Percentiles rank a stretch among this genome's conserved stretches.
These are phyloP conservation scores for Tagetes patula DNA, from an alignment of 129 eudicot genomes.

Conservation along the genomic window DNA sequence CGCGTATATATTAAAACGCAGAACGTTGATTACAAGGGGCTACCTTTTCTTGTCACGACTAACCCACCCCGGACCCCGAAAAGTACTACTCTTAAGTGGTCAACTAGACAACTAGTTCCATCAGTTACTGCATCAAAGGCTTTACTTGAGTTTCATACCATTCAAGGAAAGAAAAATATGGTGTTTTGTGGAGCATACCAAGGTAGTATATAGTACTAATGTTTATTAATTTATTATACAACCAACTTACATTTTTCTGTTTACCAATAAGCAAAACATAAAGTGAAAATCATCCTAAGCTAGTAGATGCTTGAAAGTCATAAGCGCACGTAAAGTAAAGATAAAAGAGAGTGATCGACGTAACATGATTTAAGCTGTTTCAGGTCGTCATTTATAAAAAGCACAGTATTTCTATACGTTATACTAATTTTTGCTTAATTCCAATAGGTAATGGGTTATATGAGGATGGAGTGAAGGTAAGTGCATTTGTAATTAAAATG, in stretches of 20 bases:
- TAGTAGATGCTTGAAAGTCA: too few species aligned
- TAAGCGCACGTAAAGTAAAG: too few species aligned
- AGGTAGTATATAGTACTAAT: slow-evolving; percentile 32
- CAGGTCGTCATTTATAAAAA: too few species aligned
- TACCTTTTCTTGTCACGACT: slow-evolving; percentile 66
- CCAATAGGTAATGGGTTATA: slow-evolving; percentile 77
- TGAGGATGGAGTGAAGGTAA: slow-evolving; percentile 82
- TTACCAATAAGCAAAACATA: too few species aligned
- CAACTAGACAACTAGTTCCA: slow-evolving; percentile 67
- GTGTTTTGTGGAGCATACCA: slow-evolving; percentile 95
- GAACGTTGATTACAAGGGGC: slow-evolving; percentile 43
- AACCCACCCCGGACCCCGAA: slow-evolving; percentile 65
- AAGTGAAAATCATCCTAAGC: too few species aligned
- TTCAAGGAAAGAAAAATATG: slow-evolving; percentile 81
- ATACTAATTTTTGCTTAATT: neutral
- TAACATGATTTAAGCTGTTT: neutral
- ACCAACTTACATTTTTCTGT: neutral
- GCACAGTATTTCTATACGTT: neutral
- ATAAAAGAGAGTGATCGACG: neutral
- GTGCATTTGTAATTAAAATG: neutral
- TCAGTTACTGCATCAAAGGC: slow-evolving; percentile 88
- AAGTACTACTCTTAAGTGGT: slow-evolving; percentile 59
- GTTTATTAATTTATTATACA: neutral
- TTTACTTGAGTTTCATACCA: slow-evolving; percentile 47
- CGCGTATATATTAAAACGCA: slow-evolving; percentile 28